A percentile compares a stretch with the other conserved stretches of the same genome.
phyloP scores from a whole-genome alignment of 768 basidiomycete species.

The Ramaria sp. region DNA sequence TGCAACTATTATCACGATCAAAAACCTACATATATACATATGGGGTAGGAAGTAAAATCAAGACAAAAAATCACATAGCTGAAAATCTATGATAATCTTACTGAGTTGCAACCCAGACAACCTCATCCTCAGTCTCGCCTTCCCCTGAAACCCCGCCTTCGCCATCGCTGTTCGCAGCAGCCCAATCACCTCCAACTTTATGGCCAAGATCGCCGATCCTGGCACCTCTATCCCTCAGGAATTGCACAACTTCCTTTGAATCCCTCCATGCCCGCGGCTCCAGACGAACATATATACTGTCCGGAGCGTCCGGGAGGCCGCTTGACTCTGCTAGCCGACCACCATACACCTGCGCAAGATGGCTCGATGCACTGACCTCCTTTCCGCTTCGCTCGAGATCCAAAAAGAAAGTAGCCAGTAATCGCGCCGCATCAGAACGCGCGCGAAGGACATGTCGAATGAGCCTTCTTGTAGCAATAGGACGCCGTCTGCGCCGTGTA shows the following conservation, averaged over 20 bases:
- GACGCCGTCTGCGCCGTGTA: conserved; percentile 20
- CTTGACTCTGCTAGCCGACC: conserved; percentile 25
- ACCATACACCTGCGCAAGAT: conserved; percentile 36
- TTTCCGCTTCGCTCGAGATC: conserved; percentile 39
- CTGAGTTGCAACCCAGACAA: conserved; percentile 2
- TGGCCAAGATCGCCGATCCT: conserved; percentile 44
- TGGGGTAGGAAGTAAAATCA: no score
- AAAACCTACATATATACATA: no score
- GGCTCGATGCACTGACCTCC: conserved; percentile 36
- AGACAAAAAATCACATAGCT: no score
- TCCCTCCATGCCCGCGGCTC: conserved; percentile 41
- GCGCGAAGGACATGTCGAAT: conserved; percentile 84
- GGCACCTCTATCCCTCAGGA: conserved; percentile 61
- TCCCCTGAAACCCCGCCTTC: conserved; percentile 22
- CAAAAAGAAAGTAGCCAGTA: conserved; percentile 61
- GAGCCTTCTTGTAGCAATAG: conserved; percentile 70
- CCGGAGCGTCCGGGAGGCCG: conserved; percentile 13
- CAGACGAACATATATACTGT: conserved; percentile 17
- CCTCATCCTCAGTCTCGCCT: neutral
- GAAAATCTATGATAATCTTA: no score
- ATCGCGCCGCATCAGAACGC: conserved; percentile 71
- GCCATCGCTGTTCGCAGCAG: conserved; percentile 45
- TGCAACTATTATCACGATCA: no score
- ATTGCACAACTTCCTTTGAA: conserved; percentile 62
- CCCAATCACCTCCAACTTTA: conserved; percentile 59